phyloP scores from a whole-genome alignment of 345 rosid species.

The Triadica sebifera region DNA sequence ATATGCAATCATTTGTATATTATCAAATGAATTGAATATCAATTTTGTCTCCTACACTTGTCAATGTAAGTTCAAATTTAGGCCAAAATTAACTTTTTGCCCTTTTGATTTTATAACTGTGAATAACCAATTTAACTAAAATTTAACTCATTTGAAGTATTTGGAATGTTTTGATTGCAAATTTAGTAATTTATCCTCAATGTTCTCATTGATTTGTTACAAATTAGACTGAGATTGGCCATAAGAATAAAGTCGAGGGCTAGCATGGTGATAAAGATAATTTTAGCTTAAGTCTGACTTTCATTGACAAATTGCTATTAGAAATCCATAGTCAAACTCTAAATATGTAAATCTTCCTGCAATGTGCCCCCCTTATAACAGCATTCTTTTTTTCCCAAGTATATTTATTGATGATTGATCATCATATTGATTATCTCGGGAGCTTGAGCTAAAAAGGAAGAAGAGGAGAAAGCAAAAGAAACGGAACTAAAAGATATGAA shows the following conservation, averaged over 20 bases:
- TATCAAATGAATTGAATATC: background rate
- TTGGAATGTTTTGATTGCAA: background rate
- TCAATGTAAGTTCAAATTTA: background rate
- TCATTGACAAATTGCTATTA: no score
- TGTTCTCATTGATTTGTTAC: no score
- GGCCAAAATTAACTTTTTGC: background rate
- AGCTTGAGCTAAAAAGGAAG: conserved; percentile 57
- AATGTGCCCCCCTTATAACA: background rate
- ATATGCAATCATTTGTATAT: background rate
- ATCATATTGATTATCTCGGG: conserved; percentile 34
- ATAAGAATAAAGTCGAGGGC: no score
- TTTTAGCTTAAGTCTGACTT: no score
- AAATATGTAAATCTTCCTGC: background rate
- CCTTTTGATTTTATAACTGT: background rate
- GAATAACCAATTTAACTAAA: no score
- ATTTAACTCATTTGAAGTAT: no score
- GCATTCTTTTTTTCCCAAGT: background rate
- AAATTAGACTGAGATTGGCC: no score
- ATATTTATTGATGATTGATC: background rate
- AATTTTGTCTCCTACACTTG: background rate
- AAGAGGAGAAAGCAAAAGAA: conserved; percentile 54
- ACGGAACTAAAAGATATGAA: conserved; percentile 43
- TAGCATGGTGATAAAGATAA: no score
- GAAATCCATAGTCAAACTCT: background rate
- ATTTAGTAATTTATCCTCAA: no score